A percentile compares a stretch with the other conserved stretches of the same genome.
phyloP scores from a whole-genome alignment of 441 rosid species.

The Populus hybrid region DNA sequence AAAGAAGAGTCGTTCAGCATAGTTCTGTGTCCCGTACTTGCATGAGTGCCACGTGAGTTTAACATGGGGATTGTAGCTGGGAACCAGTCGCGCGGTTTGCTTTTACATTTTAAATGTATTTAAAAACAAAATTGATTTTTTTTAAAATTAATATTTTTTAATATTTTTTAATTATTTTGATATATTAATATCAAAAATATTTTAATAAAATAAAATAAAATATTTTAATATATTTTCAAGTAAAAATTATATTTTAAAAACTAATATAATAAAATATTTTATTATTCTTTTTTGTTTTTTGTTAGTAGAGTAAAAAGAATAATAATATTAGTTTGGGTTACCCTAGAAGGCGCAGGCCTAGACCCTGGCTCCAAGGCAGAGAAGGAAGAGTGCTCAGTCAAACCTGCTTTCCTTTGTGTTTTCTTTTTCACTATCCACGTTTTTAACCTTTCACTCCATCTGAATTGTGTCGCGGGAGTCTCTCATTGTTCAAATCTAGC shows the following conservation, averaged over 20 bases:
- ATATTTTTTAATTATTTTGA: no score
- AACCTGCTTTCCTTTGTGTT: background rate
- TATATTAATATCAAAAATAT: no score
- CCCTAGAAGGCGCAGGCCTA: background rate
- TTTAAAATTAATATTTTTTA: no score
- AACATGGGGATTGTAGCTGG: background rate
- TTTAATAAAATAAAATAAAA: no score
- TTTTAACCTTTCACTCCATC: background rate
- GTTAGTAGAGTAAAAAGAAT: no score
- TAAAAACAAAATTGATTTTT: no score
- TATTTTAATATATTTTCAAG: no score
- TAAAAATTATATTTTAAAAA: no score
- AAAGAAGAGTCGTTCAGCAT: background rate
- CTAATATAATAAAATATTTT: no score
- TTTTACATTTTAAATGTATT: no score
- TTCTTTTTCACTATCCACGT: background rate
- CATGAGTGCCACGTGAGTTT: slow-evolving; percentile 24
- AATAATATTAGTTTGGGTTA: no score
- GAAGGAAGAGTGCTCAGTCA: background rate
- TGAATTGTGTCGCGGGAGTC: background rate
- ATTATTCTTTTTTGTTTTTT: background rate
- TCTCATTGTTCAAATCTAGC: background rate
- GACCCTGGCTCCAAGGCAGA: background rate
- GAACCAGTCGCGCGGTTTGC: background rate
- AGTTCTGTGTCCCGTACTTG: background rate